phyloP scores from a whole-genome alignment of 2,329 filamentous ascomycete genomes.

The Drechslerella coelobrocha region DNA sequence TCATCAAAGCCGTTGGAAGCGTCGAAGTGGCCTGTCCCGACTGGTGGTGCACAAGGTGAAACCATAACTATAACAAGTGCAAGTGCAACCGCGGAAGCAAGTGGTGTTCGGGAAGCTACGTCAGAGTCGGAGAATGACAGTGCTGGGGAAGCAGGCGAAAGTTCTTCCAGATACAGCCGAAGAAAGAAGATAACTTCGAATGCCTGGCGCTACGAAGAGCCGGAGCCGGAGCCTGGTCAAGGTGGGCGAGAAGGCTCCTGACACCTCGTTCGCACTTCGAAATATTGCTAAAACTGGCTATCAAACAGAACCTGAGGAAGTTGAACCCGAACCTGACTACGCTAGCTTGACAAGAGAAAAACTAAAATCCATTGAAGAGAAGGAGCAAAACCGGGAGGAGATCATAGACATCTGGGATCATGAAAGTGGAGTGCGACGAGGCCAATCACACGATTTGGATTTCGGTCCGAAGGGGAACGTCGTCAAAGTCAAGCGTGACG shows the following conservation, averaged over 20 bases:
- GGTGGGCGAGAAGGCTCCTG: conserved; percentile 52
- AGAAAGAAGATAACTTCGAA: conserved; percentile 58
- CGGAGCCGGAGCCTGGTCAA: conserved; percentile 69
- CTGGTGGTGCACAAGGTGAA: conserved; percentile 32
- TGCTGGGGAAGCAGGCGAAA: conserved; percentile 26
- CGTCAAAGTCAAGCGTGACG: conserved; percentile 53
- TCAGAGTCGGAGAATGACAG: conserved; percentile 40
- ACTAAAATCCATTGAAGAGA: conserved; percentile 46
- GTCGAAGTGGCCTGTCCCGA: conserved; percentile 37
- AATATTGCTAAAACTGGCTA: conserved; percentile 27
- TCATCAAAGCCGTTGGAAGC: conserved; percentile 48
- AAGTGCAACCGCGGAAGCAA: conserved; percentile 46
- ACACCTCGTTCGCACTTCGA: conserved; percentile 20
- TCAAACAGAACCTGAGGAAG: conserved; percentile 48
- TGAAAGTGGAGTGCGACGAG: conserved; percentile 39
- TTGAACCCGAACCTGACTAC: conserved; percentile 54
- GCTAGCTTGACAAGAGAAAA: conserved; percentile 52
- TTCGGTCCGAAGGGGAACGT: conserved; percentile 50
- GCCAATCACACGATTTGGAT: conserved; percentile 31
- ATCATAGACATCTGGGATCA: conserved; percentile 41
- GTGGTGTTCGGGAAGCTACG: conserved; percentile 39
- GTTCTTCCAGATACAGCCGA: conserved; percentile 48
- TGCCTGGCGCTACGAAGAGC: conserved; percentile 67
- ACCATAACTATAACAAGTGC: conserved; percentile 29
- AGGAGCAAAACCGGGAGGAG: conserved; percentile 44